Evolutionary conservation across 495 filamentous ascomycete genomes (phyloP), one percentile per base, ranked within the genome.

Genomic region (Elasticomyces elasticus): DNA sequence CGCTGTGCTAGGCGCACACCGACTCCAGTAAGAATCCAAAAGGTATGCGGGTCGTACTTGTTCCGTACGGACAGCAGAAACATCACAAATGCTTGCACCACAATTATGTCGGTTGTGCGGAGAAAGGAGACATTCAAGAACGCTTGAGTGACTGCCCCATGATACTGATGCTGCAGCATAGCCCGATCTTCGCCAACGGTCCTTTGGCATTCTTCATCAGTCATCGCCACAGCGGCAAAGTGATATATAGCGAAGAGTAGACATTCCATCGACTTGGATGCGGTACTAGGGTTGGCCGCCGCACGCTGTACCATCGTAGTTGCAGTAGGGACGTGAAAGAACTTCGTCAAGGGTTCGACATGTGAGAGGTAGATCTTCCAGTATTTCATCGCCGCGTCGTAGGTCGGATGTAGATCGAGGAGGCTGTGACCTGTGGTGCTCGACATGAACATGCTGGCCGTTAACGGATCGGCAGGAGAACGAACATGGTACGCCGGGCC

Each of bases 21-120:
- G 24, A 60, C 31, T n/a, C 59, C 59, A 13, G 59, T 64, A 3
- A 62, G 40, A 22, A 55, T 57, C 62, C 62, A 64, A 24, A 60
- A 57, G 20, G 52, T 35, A 24, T 58, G 62, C n/a, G 54, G 54
- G 30, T 62, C 60, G 30, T 56, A 48, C 13, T 13, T n/a, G 15
- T 37, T 52, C n/a, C 60, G 37, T 10, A 60, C 45, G 7, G 60
- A 52, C 17, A 64, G 37, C 35, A 64, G 33, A 41, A 59, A 59
- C 15, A 64, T 41, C 1, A 56, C 38, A 41, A 50, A 60, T 9
- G 62, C 59, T 50, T 64, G 62, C 35, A 64, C n/a, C 20, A 60
- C 51, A 1, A 28, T 44, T 13, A 59, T 33, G 12, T 59, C 52
- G 5, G 55, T 56, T 12, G 50, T 56, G 20, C 52, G 48, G 27